These are phyloP conservation scores for Xylaria sp. DNA, from an alignment of 2,329 filamentous ascomycete species.

Conservation along the genomic window DNA sequence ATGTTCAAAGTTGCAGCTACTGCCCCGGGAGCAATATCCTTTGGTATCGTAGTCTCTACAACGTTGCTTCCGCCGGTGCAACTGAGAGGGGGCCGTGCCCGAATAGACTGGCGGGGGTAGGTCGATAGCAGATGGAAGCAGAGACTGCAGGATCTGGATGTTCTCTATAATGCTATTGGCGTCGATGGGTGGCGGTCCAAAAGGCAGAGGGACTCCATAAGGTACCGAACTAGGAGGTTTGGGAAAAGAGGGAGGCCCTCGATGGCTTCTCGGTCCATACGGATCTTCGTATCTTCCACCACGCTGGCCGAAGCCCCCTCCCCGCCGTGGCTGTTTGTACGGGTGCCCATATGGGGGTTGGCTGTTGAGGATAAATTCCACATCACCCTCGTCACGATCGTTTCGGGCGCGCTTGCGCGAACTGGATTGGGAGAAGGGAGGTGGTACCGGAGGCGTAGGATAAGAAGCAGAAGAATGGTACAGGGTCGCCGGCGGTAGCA, in stretches of 20 bases:
- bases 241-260: conserved; percentile 31
- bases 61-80: conserved; percentile 56
- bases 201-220: conserved; percentile 42
- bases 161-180: conserved; percentile 69
- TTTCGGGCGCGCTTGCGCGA: conserved; percentile 66
- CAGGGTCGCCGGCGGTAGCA: conserved; percentile 24
- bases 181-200: conserved; percentile 60
- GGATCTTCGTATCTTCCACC: conserved; percentile 51
- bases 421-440: conserved; percentile 38
- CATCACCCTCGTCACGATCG: conserved; percentile 60
- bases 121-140: conserved; percentile 57
- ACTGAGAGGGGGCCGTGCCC: conserved; percentile 33
- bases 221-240: conserved; percentile 26
- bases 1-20: conserved; percentile 75
- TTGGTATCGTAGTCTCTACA: conserved; percentile 79
- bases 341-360: conserved; percentile 50
- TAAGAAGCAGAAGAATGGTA: conserved; percentile 35
- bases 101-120: conserved; percentile 49
- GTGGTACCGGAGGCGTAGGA: conserved; percentile 23
- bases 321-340: conserved; percentile 70
- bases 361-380: conserved; percentile 48
- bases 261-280: conserved; percentile 47
- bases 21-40: conserved; percentile 75
- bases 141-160: conserved; percentile 69
- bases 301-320: conserved; percentile 52